Evolutionary conservation across 345 rosid species (phyloP).

Genomic region (Citrus reticulata): DNA sequence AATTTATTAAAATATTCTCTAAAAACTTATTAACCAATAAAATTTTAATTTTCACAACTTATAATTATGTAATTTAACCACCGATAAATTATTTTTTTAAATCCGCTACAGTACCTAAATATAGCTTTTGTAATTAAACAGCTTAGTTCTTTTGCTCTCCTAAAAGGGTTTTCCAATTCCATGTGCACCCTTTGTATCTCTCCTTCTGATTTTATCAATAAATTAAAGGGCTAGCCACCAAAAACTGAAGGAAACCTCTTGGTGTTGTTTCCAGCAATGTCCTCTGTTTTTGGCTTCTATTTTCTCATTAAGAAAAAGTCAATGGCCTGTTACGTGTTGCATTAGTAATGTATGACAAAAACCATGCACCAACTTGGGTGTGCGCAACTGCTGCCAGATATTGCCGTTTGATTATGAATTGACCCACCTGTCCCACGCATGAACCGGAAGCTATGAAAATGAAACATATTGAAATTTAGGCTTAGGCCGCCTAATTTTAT

Average conservation of each 20-base stretch:
- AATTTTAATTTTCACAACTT: no score
- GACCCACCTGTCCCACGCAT: background rate
- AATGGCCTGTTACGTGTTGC: background rate
- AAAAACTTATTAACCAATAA: no score
- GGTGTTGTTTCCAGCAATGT: background rate
- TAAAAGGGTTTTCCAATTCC: no score
- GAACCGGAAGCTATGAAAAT: background rate
- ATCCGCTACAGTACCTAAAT: no score
- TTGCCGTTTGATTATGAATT: background rate
- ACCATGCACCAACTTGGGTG: background rate
- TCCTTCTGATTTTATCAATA: no score
- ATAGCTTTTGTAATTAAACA: no score
- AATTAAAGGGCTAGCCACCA: no score
- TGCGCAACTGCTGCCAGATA: background rate
- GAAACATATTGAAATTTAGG: background rate
- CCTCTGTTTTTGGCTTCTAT: background rate
- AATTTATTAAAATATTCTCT: no score
- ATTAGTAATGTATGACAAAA: background rate
- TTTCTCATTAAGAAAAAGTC: background rate
- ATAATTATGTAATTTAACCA: no score
- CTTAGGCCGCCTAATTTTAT: background rate
- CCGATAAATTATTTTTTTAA: accelerated
- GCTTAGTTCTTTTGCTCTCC: no score
- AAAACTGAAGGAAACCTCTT: no score
- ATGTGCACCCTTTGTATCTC: no score